Conservation (phyloP, 169 alveolate genomes). For the Cryptosporidium bovis region DNA sequence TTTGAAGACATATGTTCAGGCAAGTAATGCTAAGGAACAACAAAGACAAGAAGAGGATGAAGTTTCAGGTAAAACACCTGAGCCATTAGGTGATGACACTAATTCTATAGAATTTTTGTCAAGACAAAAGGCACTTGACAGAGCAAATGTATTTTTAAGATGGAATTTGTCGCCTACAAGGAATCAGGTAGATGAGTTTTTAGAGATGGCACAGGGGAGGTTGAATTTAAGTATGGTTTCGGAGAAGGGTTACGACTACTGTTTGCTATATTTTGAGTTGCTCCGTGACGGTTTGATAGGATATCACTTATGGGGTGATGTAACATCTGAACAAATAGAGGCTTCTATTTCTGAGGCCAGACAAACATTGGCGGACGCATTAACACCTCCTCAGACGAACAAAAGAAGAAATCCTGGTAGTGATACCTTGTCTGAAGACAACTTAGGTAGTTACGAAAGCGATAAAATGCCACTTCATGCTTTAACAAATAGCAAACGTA, state of each 20-base stretch:
- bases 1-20: neutral
- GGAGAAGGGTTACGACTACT: conserved; percentile 70
- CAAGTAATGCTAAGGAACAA: conserved; percentile 1
- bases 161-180: conserved; percentile 64
- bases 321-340: conserved; percentile 35
- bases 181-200: conserved; percentile 36
- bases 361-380: conserved; percentile 15
- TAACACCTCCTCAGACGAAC: conserved; percentile 50
- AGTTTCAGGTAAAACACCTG: neutral
- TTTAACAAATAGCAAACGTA: conserved; percentile 8
- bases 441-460: neutral
- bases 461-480: conserved; percentile 49
- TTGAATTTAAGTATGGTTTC: conserved; percentile 59
- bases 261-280: conserved; percentile 64
- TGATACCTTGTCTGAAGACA: neutral
- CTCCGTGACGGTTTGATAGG: conserved; percentile 56
- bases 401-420: conserved; percentile 15
- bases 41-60: conserved; percentile 9
- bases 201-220: conserved; percentile 71
- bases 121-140: conserved; percentile 64
- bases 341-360: conserved; percentile 24
- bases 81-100: neutral
- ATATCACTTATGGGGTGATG: conserved; percentile 49
- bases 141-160: conserved; percentile 69
- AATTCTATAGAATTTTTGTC: conserved; percentile 43